A percentile compares a stretch with the other conserved stretches of the same genome.
Evolutionary conservation across 805 yeast species (phyloP).

Genomic region (Diddensiella transvaalensis): DNA sequence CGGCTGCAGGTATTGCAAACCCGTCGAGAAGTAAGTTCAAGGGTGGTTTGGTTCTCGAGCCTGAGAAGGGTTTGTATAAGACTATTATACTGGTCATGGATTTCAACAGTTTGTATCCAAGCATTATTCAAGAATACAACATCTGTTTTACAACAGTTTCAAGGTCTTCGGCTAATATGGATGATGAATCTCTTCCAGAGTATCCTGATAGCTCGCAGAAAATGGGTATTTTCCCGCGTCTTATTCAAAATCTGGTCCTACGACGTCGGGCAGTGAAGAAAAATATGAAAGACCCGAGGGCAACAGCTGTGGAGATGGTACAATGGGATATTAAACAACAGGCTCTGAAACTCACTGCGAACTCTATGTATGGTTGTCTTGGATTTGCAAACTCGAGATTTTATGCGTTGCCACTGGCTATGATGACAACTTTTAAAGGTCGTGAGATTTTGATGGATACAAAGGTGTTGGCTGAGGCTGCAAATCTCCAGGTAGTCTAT

Average conservation of each 20-base stretch:
- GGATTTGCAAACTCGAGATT: constrained; percentile 90
- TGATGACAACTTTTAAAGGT: constrained; percentile 92
- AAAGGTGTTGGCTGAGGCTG: constrained; percentile 82
- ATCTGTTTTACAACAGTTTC: constrained; percentile 96
- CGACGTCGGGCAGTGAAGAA: constrained; percentile 93
- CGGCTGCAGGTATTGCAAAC: constrained; percentile 1
- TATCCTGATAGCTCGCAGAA: constrained; percentile 56
- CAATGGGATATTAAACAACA: constrained; percentile 95
- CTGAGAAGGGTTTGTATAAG: constrained; percentile 90
- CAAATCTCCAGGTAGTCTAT: constrained; percentile 81
- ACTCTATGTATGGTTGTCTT: constrained; percentile 99
- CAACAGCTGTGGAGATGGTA: constrained; percentile 51
- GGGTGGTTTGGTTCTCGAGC: constrained; percentile 96
- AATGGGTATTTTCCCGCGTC: constrained; percentile 82
- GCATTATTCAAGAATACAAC: constrained; percentile 94
- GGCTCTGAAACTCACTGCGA: constrained; percentile 94
- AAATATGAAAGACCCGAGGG: constrained; percentile 69
- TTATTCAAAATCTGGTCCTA: constrained; percentile 77
- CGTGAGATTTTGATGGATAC: constrained; percentile 93
- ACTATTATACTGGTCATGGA: constrained; percentile 92
- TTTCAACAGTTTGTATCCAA: constrained; percentile 94
- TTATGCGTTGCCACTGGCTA: constrained; percentile 93
- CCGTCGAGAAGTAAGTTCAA: constrained; percentile 49
- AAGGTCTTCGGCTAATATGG: constrained; percentile 46
- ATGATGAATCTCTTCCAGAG: constrained; percentile 60